Percentiles rank a stretch among this genome's conserved stretches.
Evolutionary conservation across 1,139 yeast species (phyloP).

Genomic region (Kurtzmaniella natalensis): DNA sequence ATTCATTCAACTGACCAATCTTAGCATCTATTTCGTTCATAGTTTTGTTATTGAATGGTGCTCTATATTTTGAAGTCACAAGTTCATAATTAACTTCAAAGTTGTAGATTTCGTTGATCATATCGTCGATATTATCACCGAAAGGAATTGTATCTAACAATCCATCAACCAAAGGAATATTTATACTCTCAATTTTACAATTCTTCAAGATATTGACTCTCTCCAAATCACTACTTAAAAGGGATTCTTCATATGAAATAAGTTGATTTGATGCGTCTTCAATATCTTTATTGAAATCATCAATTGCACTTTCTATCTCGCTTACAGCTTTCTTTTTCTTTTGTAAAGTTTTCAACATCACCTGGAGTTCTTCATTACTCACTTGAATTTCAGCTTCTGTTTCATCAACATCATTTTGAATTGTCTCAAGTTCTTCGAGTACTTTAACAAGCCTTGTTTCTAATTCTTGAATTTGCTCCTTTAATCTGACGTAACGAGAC

Average conservation of each 20-base stretch:
- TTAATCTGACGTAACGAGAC: constrained; percentile 37
- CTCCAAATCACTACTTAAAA: constrained; percentile 54
- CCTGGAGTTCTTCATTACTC: constrained; percentile 31
- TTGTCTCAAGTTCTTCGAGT: constrained; percentile 22
- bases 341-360: constrained; percentile 21
- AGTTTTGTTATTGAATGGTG: constrained; percentile 30
- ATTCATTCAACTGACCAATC: constrained; percentile 31
- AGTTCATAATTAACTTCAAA: constrained; percentile 54
- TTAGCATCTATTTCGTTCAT: constrained; percentile 45
- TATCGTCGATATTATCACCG: constrained; percentile 35
- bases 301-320: constrained; percentile 27
- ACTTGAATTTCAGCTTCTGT: constrained; percentile 51
- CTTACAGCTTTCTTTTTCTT: constrained; percentile 22
- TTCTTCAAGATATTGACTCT: constrained; percentile 60
- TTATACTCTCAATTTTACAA: constrained; percentile 71
- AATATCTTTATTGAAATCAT: constrained; percentile 32
- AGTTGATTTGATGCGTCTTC: constrained; percentile 27
- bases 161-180: constrained; percentile 63
- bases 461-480: constrained; percentile 27
- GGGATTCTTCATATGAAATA: constrained; percentile 44
- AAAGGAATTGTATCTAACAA: constrained; percentile 47
- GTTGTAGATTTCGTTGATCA: constrained; percentile 38
- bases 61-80: constrained; percentile 45
- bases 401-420: constrained; percentile 38
- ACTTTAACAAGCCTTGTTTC: constrained; percentile 30